Evolutionary conservation across 2,329 filamentous ascomycete genomes (phyloP).

Genomic region (Colletotrichum brevisporum): DNA sequence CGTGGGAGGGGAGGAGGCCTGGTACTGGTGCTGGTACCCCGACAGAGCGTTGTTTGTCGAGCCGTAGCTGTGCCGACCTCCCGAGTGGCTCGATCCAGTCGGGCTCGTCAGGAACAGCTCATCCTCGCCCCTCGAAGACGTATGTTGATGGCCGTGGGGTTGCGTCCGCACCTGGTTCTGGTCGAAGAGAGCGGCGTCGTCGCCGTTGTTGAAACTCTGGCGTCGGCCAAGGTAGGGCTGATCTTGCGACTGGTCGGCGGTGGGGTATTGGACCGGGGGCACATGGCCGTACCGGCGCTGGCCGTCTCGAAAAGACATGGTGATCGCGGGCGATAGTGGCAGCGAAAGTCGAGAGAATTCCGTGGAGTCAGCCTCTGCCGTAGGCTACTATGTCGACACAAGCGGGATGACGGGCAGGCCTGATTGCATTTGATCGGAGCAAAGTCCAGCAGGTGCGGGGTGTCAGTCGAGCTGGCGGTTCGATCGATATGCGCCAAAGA

Average conservation of each 20-base stretch:
- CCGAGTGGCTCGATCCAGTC: conserved; percentile 48
- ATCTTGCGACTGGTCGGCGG: conserved; percentile 58
- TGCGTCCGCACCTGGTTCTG: conserved; percentile 29
- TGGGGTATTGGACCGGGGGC: conserved; percentile 75
- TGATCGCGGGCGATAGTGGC: conserved; percentile 27
- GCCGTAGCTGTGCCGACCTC: conserved; percentile 55
- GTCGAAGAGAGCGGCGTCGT: conserved; percentile 69
- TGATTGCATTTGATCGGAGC: conserved; percentile 33
- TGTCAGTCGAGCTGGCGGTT: conserved; percentile 2
- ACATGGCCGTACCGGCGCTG: conserved; percentile 77
- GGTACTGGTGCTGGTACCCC: conserved; percentile 67
- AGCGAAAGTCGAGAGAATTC: conserved; percentile 6
- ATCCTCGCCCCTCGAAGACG: conserved; percentile 59
- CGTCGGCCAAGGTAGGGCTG: conserved; percentile 63
- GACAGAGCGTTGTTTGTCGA: conserved; percentile 62
- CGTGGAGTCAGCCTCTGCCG: conserved; percentile 21
- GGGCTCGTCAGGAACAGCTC: conserved; percentile 75
- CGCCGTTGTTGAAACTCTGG: conserved; percentile 82
- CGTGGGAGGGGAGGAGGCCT: conserved; percentile 61
- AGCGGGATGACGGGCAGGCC: conserved; percentile 8
- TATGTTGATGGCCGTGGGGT: conserved; percentile 45
- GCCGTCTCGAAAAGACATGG: conserved; percentile 76
- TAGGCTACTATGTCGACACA: conserved; percentile 32
- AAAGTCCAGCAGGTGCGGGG: conserved; percentile 23
- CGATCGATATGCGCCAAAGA: conserved; percentile 18